Evolutionary conservation across 768 basidiomycete species (phyloP).

Genomic region (Hygrocybe punicea): DNA sequence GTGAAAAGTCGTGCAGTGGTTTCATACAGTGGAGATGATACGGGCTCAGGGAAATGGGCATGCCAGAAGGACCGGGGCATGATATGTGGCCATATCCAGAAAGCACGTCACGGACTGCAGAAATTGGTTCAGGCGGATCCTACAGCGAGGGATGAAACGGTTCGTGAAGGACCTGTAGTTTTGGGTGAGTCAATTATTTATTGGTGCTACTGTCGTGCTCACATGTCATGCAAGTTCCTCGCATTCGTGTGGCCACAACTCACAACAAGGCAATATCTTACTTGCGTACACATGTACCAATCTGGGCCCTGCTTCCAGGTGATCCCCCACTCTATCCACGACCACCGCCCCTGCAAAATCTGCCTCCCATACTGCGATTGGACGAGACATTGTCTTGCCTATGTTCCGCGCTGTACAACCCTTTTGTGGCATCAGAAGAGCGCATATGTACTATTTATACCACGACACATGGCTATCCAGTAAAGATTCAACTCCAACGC

Average conservation of each 20-base stretch:
- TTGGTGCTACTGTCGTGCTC: neutral
- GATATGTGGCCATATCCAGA: constrained; percentile 10
- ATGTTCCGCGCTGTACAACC: neutral
- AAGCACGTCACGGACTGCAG: constrained; percentile 7
- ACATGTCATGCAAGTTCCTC: neutral
- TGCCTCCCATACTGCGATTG: neutral
- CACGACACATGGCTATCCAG: neutral
- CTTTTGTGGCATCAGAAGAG: neutral
- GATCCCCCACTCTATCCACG: neutral
- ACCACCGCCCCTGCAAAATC: neutral
- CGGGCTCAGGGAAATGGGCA: constrained; percentile 8
- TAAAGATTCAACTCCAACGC: neutral
- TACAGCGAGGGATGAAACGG: constrained; percentile 2
- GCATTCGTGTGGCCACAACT: neutral
- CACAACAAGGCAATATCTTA: constrained; percentile 1
- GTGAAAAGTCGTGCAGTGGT: constrained; percentile 7
- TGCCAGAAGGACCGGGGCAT: constrained; percentile 7
- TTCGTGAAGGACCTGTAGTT: neutral
- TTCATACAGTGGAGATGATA: constrained; percentile 4
- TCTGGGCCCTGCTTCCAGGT: constrained; percentile 2
- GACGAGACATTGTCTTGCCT: neutral
- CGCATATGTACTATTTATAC: neutral
- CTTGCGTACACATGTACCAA: constrained; percentile 4
- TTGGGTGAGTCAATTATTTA: neutral
- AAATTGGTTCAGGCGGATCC: constrained; percentile 5